These are phyloP conservation scores for Leishmania amazonensis DNA, from an alignment of 208 protist species.

Conservation along the genomic window DNA sequence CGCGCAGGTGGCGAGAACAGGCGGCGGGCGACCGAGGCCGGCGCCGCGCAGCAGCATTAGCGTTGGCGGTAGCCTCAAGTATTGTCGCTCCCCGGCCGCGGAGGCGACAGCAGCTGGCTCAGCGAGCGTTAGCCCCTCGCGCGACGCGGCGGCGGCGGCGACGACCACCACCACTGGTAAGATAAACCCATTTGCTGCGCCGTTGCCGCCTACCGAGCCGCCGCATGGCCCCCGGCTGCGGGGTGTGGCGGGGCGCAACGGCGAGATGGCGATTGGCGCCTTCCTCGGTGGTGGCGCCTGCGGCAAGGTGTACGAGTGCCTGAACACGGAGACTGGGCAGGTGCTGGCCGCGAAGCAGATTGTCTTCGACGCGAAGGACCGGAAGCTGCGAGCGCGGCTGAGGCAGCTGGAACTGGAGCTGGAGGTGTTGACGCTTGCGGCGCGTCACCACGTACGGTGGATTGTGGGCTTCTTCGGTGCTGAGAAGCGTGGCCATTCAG, in stretches of 20 bases:
- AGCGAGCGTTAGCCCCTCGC: background rate
- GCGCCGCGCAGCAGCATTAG: background rate
- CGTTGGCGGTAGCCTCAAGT: background rate
- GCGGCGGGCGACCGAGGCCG: background rate
- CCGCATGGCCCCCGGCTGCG: slow-evolving; percentile 49
- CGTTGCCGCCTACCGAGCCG: slow-evolving; percentile 54
- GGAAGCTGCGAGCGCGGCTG: slow-evolving; percentile 63
- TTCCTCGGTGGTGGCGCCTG: slow-evolving; percentile 87
- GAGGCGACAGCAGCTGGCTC: background rate
- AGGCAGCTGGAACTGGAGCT: slow-evolving; percentile 79
- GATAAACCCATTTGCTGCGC: slow-evolving; percentile 33
- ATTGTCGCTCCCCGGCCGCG: background rate
- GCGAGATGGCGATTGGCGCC: slow-evolving; percentile 76
- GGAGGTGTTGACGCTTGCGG: slow-evolving; percentile 82
- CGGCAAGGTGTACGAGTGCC: slow-evolving; percentile 88
- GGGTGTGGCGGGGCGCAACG: slow-evolving; percentile 54
- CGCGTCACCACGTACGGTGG: slow-evolving; percentile 65
- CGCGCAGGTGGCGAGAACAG: background rate
- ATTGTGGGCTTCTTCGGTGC: slow-evolving; percentile 89
- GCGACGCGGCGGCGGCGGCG: background rate
- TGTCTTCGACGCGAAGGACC: slow-evolving; percentile 87
- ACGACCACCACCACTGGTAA: background rate
- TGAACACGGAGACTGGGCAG: slow-evolving; percentile 82
- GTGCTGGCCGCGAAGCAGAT: slow-evolving; percentile 86
- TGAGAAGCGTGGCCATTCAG: slow-evolving; percentile 83